Evolutionary conservation across 192 early-diverging fungal genomes (phyloP).

Genomic region (Entomortierella beljakovae): DNA sequence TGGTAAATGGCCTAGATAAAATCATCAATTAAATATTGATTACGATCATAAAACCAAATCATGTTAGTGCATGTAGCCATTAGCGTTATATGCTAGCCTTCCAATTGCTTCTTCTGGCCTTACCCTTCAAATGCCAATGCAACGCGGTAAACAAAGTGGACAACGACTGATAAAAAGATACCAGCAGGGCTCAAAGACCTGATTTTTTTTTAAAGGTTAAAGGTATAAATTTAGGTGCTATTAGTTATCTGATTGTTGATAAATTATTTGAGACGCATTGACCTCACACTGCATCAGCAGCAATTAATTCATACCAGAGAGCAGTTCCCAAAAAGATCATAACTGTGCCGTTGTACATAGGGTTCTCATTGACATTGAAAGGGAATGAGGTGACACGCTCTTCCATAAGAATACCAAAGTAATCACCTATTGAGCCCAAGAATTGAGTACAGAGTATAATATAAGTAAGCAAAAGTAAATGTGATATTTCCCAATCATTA

Average conservation of each 20-base stretch:
- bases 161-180: constrained; percentile 72
- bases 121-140: constrained; percentile 87
- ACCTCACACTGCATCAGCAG: no score
- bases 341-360: constrained; percentile 96
- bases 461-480: neutral
- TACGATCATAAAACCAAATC: neutral
- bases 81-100: no score
- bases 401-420: constrained; percentile 94
- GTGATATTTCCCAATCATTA: neutral
- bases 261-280: no score
- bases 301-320: constrained; percentile 71
- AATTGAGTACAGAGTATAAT: neutral
- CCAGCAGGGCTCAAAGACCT: constrained; percentile 80
- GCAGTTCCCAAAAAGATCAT: constrained; percentile 87
- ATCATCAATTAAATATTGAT: neutral
- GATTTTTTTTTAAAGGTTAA: neutral
- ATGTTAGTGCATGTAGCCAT: no score
- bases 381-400: constrained; percentile 89
- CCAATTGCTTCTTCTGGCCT: neutral
- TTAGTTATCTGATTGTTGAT: no score
- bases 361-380: constrained; percentile 92
- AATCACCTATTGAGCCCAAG: constrained; percentile 79
- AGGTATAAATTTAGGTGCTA: neutral
- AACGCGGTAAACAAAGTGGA: constrained; percentile 80
- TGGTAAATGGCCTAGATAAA: neutral